Base-by-base conservation (phyloP, 2,329 filamentous ascomycete genomes). In the Aulographum hederae region DNA sequence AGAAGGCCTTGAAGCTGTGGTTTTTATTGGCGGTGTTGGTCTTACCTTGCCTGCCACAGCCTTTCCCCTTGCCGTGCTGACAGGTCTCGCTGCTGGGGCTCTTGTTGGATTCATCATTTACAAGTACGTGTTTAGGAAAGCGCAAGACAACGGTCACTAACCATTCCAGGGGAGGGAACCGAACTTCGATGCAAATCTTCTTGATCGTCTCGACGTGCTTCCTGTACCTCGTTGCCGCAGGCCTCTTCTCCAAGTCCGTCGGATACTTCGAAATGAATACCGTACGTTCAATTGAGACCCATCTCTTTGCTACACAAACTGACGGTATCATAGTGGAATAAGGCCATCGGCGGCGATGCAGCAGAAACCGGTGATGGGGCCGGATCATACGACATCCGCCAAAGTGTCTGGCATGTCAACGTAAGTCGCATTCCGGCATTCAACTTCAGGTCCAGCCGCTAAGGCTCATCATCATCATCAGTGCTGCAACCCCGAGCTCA, bases 11-110 rank as follows among this genome's bases (percentile, higher is more conserved):
- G 84, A 93, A 50, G 80, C 78, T 1, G 75, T 92, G 21, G 68
- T 92, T 16, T 92, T 91, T 51, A 72, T 91, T 32, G 80, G 79
- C 12, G 84, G 82, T 14, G 82, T 93, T 4, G 76, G 77, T 3
- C 72, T 92, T 33, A 69, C 73, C 1, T 61, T 78, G 3, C 79
- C 81, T 0, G 80, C 79, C 2, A 69, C 67, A 4, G 65, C 82
- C 0, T 78, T 92, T 32, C 82, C 84, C 2, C 56, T 92, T 4
- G 71, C 84, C 0, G 77, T 84, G 3, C 53, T 91, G 14, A 63
- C 70, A 13, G 84, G 82, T 1, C 53, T 92, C 12, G 44, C 66
- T 3, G 75, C 73, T 12, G 84, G 82, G 2, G 48, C 54, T 10
- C 31, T 69, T 1, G 65, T 85, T 26, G 81, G 82, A 3, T 85